phyloP scores from a whole-genome alignment of 805 yeast genomes.

The Candida pini region DNA sequence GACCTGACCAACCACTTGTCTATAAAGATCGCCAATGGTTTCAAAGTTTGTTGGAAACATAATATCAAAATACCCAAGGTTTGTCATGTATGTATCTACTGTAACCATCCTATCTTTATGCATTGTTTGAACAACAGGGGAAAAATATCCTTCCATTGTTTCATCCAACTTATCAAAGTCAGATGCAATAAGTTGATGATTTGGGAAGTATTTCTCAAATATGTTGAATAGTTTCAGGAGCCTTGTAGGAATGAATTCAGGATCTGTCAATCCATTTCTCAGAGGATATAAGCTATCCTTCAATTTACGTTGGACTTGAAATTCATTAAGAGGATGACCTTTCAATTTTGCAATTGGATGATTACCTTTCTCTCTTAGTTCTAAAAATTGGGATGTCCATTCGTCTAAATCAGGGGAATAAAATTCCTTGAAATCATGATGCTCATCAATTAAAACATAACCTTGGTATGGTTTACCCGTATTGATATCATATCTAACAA shows the following conservation, averaged over 20 bases:
- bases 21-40: conserved; percentile 55
- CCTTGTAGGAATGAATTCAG: conserved; percentile 81
- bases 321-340: conserved; percentile 58
- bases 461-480: conserved; percentile 73
- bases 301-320: conserved; percentile 34
- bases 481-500: conserved; percentile 64
- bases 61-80: conserved; percentile 82
- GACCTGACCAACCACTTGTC: conserved; percentile 55
- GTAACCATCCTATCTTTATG: conserved; percentile 62
- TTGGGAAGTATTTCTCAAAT: conserved; percentile 61
- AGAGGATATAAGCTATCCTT: conserved; percentile 57
- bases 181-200: conserved; percentile 67
- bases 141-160: conserved; percentile 49
- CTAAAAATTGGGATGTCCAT: conserved; percentile 50
- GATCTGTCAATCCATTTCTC: conserved; percentile 58
- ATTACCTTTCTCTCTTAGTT: conserved; percentile 45
- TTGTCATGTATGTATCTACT: conserved; percentile 69
- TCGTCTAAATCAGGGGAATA: conserved; percentile 57
- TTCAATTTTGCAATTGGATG: conserved; percentile 26
- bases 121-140: conserved; percentile 80
- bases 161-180: conserved; percentile 59
- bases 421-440: conserved; percentile 72
- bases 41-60: conserved; percentile 80
- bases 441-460: conserved; percentile 63
- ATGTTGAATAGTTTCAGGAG: conserved; percentile 59